Base-by-base conservation (phyloP, 1,139 yeast genomes). In the Taphrina betulina region DNA sequence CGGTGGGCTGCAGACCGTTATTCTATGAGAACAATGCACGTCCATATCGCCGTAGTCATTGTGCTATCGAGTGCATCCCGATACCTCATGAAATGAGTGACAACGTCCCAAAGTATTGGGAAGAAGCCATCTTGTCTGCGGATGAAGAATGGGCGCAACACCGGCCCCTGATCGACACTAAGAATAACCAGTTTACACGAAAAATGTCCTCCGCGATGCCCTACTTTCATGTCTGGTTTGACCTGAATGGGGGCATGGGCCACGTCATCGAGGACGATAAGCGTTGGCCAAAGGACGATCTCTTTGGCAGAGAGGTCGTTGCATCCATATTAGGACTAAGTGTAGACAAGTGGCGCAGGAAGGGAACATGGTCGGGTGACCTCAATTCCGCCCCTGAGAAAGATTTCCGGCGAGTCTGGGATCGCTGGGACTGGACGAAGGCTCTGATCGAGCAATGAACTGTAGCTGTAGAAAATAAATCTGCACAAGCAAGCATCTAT, bases 171-270 rank as follows among this genome's bases (percentile, higher is more conserved):
- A 69, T 77, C 20, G 63, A 64, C 20, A 68, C 69, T 4, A 72
- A 72, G 2, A 63, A 64, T 29, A 43, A 44, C 17, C 72, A 72
- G 3, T 72, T 76, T 56, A 66, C 72, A 19, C 61, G 66, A 10
- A 64, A 69, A n/a, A 70, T 77, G 37, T 77, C 78, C 1, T 70
- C 74, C 53, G 76, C 76, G 57, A 74, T 78, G 3, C 77, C 79
- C 0, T 77, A 71, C 62, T 76, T 75, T 62, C 81, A 77, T 61
- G 77, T 74, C 3, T 78, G 81, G 81, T 67, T 75, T 57, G 68
- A 67, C 26, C 56, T 73, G 8, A 70, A 73, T 53, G 80, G 79
- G 8, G 81, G 81, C 0, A 57, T 74, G 43, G 81, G 78, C 1
- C 80, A 77, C 63, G 74, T 77, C n/a, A 70, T 77, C 4, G 80